Conservation (phyloP, 75 land plant genomes). For the Pinus tabuliformis region DNA sequence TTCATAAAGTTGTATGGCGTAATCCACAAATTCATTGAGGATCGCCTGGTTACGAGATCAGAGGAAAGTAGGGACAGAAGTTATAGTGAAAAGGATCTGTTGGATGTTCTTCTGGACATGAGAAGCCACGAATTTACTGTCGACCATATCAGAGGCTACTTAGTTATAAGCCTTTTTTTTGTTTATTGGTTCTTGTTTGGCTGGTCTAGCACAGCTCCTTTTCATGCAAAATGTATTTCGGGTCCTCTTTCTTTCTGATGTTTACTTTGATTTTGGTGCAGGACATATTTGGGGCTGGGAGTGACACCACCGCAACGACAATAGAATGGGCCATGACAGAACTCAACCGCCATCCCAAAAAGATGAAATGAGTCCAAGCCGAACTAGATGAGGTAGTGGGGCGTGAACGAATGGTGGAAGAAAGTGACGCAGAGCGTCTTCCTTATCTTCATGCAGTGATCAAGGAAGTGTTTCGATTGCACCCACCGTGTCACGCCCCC, state of each 20-base stretch:
- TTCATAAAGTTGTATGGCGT: background rate
- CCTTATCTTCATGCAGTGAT: background rate
- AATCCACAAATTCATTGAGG: background rate
- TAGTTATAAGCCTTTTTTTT: background rate
- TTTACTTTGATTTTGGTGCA: background rate
- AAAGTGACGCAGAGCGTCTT: no score
- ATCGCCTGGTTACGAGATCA: background rate
- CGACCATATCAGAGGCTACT: background rate
- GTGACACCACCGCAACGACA: background rate
- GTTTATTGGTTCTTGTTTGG: no score
- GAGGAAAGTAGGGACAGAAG: background rate
- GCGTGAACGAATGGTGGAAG: background rate
- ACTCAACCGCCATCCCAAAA: background rate
- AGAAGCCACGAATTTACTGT: background rate
- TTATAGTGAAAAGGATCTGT: background rate
- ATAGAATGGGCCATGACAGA: background rate
- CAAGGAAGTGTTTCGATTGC: slow-evolving; percentile 17
- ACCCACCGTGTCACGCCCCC: no score
- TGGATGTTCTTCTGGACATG: background rate
- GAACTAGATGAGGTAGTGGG: no score
- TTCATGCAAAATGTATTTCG: background rate
- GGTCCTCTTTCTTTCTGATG: background rate
- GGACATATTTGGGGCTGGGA: background rate
- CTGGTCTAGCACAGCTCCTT: no score
- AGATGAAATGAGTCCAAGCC: no score